phyloP scores from a whole-genome alignment of 2,329 filamentous ascomycete genomes.

The Capronia americana region DNA sequence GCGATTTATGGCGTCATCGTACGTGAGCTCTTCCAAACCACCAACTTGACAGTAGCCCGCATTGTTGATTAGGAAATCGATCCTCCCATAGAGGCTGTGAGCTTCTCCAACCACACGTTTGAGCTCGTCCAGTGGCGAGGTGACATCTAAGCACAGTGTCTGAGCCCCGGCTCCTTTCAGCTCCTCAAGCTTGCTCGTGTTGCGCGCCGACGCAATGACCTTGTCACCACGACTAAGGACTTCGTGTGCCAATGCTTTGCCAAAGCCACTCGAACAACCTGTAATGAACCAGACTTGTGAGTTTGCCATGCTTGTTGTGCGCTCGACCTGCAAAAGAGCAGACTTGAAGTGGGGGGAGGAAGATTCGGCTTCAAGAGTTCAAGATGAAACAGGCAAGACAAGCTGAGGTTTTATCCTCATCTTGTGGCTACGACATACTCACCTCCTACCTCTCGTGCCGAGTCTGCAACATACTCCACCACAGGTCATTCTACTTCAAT shows the following conservation, averaged over 20 bases:
- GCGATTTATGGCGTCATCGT: background rate
- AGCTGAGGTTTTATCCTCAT: background rate
- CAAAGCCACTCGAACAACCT: conserved; percentile 47
- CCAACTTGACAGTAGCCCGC: conserved; percentile 43
- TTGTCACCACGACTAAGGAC: conserved; percentile 44
- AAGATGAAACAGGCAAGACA: background rate
- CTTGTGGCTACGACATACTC: background rate
- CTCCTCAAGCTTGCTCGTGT: conserved; percentile 40
- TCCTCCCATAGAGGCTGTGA: conserved; percentile 33
- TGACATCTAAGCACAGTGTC: conserved; percentile 41
- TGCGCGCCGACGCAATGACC: conserved; percentile 47
- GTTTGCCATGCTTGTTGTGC: background rate
- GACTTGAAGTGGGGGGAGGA: background rate
- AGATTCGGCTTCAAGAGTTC: background rate
- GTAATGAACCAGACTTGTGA: conserved; percentile 47
- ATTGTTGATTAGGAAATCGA: conserved; percentile 48
- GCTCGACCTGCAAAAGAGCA: background rate
- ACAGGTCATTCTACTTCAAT: background rate
- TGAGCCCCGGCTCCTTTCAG: conserved; percentile 41
- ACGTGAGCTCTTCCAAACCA: conserved; percentile 42
- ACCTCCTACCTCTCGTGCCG: background rate
- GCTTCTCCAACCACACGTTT: conserved; percentile 25
- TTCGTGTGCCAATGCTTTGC: conserved; percentile 41
- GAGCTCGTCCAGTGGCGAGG: conserved; percentile 21
- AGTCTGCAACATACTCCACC: background rate